Conservation (phyloP, 2,329 filamentous ascomycete species). For the Fusarium dimerum region DNA sequence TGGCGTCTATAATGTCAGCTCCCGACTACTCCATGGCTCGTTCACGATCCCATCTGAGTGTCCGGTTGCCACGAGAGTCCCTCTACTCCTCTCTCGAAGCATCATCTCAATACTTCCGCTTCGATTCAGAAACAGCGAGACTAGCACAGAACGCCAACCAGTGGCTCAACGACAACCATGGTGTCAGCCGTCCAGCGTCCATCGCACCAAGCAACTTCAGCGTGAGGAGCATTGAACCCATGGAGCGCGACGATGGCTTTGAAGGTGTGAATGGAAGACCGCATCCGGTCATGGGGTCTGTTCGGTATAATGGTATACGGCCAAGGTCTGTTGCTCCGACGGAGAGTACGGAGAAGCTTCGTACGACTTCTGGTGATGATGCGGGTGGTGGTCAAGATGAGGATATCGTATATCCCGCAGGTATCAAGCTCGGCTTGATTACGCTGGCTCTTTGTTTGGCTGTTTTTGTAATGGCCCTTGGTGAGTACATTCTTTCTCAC, state of each 20-base stretch:
- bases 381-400: neutral
- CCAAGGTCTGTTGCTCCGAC: constrained; percentile 20
- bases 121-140: constrained; percentile 24
- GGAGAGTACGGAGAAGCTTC: constrained; percentile 33
- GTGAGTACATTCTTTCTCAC: constrained; percentile 15
- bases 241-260: constrained; percentile 13
- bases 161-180: constrained; percentile 29
- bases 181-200: constrained; percentile 24
- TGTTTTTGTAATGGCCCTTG: constrained; percentile 44
- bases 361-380: neutral
- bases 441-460: constrained; percentile 40
- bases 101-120: constrained; percentile 27
- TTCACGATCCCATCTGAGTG: constrained; percentile 25
- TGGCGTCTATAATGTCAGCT: constrained; percentile 31
- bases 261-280: constrained; percentile 11
- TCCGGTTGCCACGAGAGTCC: constrained; percentile 27
- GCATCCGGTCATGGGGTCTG: constrained; percentile 25
- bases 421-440: constrained; percentile 34
- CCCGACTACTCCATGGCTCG: constrained; percentile 30
- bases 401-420: constrained; percentile 24
- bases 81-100: constrained; percentile 25
- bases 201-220: constrained; percentile 25
- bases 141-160: constrained; percentile 21
- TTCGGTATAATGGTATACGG: constrained; percentile 21
- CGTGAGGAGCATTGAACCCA: constrained; percentile 20